Base-by-base conservation (phyloP, 441 rosid species). In the Lepidium campestre region DNA sequence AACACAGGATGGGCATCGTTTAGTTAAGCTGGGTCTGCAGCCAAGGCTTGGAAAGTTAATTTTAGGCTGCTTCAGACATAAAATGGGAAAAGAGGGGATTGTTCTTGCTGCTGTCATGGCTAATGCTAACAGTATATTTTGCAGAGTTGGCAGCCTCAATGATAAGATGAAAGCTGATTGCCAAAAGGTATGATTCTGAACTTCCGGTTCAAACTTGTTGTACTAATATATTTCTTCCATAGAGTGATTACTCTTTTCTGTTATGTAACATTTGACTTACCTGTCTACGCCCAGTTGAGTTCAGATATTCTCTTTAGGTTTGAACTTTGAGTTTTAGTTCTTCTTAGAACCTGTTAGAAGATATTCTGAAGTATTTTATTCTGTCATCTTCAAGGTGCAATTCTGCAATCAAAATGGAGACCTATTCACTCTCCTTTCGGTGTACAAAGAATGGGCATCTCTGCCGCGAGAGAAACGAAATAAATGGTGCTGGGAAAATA, bases 21-120 rank as follows among this genome's bases (percentile, higher is more conserved):
- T 90, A 79, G 90, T 93, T 52, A 90, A 90, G 78, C 77, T 93
- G 70, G 98, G 97, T 57, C 76, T 87, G 77, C 97, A 88, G 61
- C 98, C 98, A 52, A 86, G 86, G 55, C 96, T 90, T 50, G 98
- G 96, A 32, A 93, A 90, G 75, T 61, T 93, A 36, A 85, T 93
- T 49, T 77, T 81, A 62, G 77, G 85, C 70, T 87, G 95, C 78
- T 74, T 72, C 67, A 57, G 23, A 48, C 41, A 62, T 66, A 54
- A 79, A 61, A 75, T 88, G 89, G 76, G 82, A 49, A 88, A 81
- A 72, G 98, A 93, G 75, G 98, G 98, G 42, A 62, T 86, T 78
- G 88, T 85, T 78, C 97, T 93, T 71, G 98, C 96, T 73, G 89
- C 96, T 67, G 86, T 88, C 57, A 90, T 89, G 94, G 85, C 93